phyloP scores from a whole-genome alignment of 495 filamentous ascomycete genomes.

The Trichocladium antarcticum region DNA sequence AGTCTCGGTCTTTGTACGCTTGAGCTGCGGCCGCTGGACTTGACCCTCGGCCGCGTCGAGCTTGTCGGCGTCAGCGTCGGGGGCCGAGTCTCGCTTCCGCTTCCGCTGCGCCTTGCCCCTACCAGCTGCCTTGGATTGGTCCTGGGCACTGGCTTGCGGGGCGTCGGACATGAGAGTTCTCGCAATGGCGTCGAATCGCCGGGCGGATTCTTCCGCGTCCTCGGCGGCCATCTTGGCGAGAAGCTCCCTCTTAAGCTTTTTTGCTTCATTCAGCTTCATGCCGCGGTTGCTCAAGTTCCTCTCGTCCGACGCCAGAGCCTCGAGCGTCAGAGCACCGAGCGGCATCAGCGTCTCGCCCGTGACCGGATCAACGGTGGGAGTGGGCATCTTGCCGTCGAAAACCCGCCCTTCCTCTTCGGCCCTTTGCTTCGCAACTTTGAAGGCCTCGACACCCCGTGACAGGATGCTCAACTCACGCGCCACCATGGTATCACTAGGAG shows the following conservation, averaged over 20 bases:
- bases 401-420: slow-evolving; percentile 56
- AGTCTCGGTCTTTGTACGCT: slow-evolving; percentile 49
- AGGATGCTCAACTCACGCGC: slow-evolving; percentile 68
- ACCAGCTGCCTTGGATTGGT: slow-evolving; percentile 15
- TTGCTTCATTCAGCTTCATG: slow-evolving; percentile 86
- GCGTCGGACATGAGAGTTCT: slow-evolving; percentile 37
- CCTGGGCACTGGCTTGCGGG: slow-evolving; percentile 15
- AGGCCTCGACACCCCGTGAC: slow-evolving; percentile 67
- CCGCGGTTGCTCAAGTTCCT: slow-evolving; percentile 63
- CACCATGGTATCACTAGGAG: slow-evolving; percentile 93
- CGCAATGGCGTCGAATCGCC: slow-evolving; percentile 44
- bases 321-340: slow-evolving; percentile 40
- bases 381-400: slow-evolving; percentile 42
- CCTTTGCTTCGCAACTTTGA: slow-evolving; percentile 53
- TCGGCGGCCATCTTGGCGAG: slow-evolving; percentile 56
- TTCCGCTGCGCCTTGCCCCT: slow-evolving; percentile 35
- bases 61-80: slow-evolving; percentile 34
- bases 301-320: slow-evolving; percentile 42
- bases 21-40: slow-evolving; percentile 30
- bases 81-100: slow-evolving; percentile 43
- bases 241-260: slow-evolving; percentile 75
- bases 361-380: slow-evolving; percentile 36
- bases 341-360: slow-evolving; percentile 38
- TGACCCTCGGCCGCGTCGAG: slow-evolving; percentile 26
- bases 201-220: slow-evolving; percentile 52